phyloP scores from a whole-genome alignment of 768 basidiomycete species.

The Russula brevipes region DNA sequence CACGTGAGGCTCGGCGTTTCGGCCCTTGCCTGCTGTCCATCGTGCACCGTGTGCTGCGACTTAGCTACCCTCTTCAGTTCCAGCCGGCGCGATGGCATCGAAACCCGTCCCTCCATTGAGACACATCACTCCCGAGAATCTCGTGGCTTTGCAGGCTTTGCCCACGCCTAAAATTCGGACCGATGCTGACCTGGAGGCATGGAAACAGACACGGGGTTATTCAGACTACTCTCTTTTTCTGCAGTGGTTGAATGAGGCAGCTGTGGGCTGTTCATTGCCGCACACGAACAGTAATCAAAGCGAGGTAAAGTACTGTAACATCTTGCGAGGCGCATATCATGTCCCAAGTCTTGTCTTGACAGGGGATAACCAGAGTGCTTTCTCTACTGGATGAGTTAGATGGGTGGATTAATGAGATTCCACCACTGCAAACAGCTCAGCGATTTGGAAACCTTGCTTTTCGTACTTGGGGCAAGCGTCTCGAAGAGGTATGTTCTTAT shows the following conservation, averaged over 20 bases:
- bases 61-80: too few relatives aligned
- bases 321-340: neutral
- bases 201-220: conserved; percentile 69
- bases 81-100: conserved; percentile 14
- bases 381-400: conserved; percentile 61
- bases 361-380: conserved; percentile 49
- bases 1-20: too few relatives aligned
- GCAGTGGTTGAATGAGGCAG: conserved; percentile 68
- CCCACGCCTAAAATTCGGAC: conserved; percentile 58
- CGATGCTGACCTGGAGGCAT: conserved; percentile 69
- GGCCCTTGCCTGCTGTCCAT: too few relatives aligned
- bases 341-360: conserved; percentile 13
- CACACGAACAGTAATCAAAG: conserved; percentile 29
- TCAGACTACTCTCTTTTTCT: conserved; percentile 71
- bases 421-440: conserved; percentile 66
- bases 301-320: conserved; percentile 29
- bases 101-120: conserved; percentile 11
- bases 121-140: conserved; percentile 10
- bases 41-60: too few relatives aligned
- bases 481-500: conserved; percentile 58
- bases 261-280: conserved; percentile 60
- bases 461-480: conserved; percentile 70
- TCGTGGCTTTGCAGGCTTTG: conserved; percentile 16
- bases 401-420: conserved; percentile 76
- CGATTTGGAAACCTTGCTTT: conserved; percentile 93